Evolutionary conservation across 495 filamentous ascomycete species (phyloP).

Genomic region (Tuber calosporum): DNA sequence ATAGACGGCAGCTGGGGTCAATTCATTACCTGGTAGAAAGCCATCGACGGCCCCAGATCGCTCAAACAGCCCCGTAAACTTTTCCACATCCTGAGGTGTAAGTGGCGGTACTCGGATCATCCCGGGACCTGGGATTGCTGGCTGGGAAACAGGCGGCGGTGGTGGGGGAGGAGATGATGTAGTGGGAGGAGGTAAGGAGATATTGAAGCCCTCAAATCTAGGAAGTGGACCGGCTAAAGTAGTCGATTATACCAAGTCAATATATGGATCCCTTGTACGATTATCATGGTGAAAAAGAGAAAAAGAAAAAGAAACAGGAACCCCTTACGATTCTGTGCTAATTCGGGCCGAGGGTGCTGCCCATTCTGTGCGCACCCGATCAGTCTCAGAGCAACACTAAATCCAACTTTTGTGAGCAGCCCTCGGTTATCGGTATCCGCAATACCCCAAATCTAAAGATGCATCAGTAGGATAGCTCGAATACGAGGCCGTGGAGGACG

Average conservation of each 20-base stretch:
- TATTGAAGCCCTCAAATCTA: conserved; percentile 72
- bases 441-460: conserved; percentile 90
- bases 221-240: conserved; percentile 75
- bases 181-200: conserved; percentile 41
- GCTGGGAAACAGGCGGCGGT: conserved; percentile 51
- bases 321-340: conserved; percentile 59
- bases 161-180: conserved; percentile 47
- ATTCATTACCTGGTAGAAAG: conserved; percentile 61
- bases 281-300: not conserved
- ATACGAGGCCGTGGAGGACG: not conserved
- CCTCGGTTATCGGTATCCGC: conserved; percentile 94
- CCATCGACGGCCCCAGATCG: conserved; percentile 72
- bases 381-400: conserved; percentile 81
- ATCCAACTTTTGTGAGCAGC: conserved; percentile 81
- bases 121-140: conserved; percentile 58
- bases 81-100: conserved; percentile 77
- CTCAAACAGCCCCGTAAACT: conserved; percentile 81
- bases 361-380: conserved; percentile 93
- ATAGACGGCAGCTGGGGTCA: not conserved
- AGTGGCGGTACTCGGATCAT: conserved; percentile 79
- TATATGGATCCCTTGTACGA: not conserved
- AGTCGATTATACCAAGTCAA: conserved; percentile 29
- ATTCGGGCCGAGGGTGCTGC: conserved; percentile 67
- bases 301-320: too few relatives aligned
- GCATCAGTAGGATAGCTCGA: not conserved